Evolutionary conservation across 768 basidiomycete genomes (phyloP), one percentile per base, ranked within the genome.

Genomic region (Holtermanniella nyarrowii): DNA sequence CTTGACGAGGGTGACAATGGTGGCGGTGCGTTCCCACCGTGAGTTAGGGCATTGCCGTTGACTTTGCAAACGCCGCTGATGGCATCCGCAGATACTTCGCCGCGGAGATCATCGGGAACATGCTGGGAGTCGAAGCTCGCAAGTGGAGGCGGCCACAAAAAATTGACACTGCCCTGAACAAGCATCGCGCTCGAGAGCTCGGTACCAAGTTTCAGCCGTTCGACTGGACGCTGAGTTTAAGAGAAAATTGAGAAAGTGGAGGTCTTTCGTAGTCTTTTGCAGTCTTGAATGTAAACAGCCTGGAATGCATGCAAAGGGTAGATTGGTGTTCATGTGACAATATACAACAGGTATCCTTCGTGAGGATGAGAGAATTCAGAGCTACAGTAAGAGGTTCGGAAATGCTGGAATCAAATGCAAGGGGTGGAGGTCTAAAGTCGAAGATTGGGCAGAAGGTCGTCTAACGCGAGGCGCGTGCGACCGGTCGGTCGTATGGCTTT

Each of bases 11-110:
- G 86, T 1, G 88, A 85, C 61, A 86, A 86, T 65, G 89, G 89
- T 1, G 85, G 86, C 14, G 88, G 88, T 10, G 87, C 89, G 49
- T 99, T 96, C 64, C 87, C 89, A 16, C 79, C 77, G 88, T 87
- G 55, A 61, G 79, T 63, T 27, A 12, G 40, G 24, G 49, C 20
- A 3, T 49, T 41, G 12, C 48, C 24, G 2, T 27, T 16, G 40
- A 31, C 13, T n/a, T 21, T 53, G 4, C 26, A 20, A 42, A 40
- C 10, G 18, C 42, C 11, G n/a, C 42, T 42, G n/a, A 26, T 26
- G 5, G 5, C 22, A 16, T 20, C 16, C 16, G 5, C 57, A 93
- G 90, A 54, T 95, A 87, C 68, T 99, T 99, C 68, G 91, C 89
- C 0, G 83, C 80, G 16, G 93, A 99, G 71, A 93, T 96, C 59